phyloP scores from a whole-genome alignment of 257 asterid genomes.

The Anisodus acutangulus region DNA sequence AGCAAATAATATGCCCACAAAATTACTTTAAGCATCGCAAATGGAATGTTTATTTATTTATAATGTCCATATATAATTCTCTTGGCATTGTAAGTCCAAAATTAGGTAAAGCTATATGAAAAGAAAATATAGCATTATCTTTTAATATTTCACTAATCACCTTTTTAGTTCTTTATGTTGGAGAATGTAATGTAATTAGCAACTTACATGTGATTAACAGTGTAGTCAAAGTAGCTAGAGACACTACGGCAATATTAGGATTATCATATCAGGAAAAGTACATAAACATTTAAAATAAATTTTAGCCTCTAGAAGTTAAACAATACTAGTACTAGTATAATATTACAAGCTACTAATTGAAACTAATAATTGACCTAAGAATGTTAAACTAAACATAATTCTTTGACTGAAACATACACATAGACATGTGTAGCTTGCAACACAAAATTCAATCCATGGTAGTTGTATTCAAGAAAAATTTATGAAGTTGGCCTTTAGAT shows the following conservation, averaged over 20 bases:
- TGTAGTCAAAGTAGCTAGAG: conserved; percentile 14
- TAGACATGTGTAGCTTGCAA: background rate
- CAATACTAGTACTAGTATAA: background rate
- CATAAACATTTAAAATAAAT: background rate
- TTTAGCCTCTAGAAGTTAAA: background rate
- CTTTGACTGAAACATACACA: background rate
- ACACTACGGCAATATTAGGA: background rate
- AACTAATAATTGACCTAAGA: conserved; percentile 7
- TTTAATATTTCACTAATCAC: background rate
- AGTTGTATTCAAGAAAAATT: background rate
- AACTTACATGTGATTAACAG: background rate
- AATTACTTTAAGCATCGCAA: conserved; percentile 11
- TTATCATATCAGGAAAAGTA: background rate
- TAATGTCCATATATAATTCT: background rate
- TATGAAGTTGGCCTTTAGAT: background rate
- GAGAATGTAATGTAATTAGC: background rate
- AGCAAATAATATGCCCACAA: conserved; percentile 1
- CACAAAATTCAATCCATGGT: background rate
- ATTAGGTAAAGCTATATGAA: background rate
- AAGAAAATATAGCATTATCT: background rate
- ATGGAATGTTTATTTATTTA: background rate
- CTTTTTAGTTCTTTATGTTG: background rate
- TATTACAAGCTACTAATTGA: conserved; percentile 1
- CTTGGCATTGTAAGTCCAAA: background rate
- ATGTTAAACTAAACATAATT: conserved; percentile 1